phyloP scores from a whole-genome alignment of 73 alveolate species.

The Tetrahymena elliotti region DNA sequence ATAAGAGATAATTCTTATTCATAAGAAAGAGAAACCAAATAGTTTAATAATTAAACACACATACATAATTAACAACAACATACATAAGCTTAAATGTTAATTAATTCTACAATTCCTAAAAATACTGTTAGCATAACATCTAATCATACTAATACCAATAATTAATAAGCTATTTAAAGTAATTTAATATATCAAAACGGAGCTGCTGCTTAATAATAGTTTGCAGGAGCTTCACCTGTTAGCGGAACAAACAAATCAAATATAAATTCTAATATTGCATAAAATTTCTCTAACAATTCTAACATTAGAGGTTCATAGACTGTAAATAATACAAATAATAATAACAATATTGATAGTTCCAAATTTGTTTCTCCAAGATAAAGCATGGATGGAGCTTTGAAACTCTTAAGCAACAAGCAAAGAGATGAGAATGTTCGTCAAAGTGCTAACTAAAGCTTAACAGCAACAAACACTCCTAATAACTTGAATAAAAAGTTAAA shows the following conservation, averaged over 20 bases:
- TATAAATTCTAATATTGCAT: not conserved
- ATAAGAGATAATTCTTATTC: not conserved
- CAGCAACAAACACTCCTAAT: not conserved
- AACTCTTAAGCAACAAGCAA: not conserved
- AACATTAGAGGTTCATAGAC: not conserved
- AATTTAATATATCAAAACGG: not conserved
- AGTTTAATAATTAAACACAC: not conserved
- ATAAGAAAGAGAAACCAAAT: not conserved
- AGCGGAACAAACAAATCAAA: not conserved
- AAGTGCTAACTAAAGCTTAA: not conserved
- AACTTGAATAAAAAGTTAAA: not conserved
- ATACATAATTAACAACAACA: not conserved
- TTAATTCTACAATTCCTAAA: not conserved
- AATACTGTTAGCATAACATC: not conserved
- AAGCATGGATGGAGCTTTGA: not conserved
- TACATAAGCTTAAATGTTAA: not conserved
- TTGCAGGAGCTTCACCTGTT: not conserved
- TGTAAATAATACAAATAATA: not conserved
- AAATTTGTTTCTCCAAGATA: not conserved
- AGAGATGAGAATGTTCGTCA: not conserved
- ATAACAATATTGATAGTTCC: not conserved
- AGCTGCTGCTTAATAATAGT: not conserved
- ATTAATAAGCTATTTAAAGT: not conserved
- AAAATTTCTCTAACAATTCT: not conserved
- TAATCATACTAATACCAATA: not conserved